Percentiles rank a stretch among this genome's conserved stretches.
Conservation (phyloP, 2,329 filamentous ascomycete genomes). For the Incumbomyces lentus region DNA sequence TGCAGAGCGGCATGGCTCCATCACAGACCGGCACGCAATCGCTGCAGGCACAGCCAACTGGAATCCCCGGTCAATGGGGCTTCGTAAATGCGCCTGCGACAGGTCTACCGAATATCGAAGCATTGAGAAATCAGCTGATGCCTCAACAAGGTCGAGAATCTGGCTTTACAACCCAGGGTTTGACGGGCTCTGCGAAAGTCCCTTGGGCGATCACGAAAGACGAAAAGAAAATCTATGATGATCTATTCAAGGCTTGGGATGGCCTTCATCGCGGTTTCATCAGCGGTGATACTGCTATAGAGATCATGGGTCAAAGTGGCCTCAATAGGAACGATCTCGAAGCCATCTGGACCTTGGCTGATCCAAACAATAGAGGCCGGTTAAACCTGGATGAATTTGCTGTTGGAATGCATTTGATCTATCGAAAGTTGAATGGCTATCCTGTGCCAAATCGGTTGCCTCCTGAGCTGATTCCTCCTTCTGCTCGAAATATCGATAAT, state of each 20-base stretch:
- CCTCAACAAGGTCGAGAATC: constrained; percentile 87
- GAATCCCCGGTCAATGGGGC: constrained; percentile 92
- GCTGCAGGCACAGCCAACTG: constrained; percentile 88
- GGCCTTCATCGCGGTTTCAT: constrained; percentile 88
- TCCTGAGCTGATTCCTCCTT: constrained; percentile 85
- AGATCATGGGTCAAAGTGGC: constrained; percentile 94
- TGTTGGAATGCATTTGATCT: constrained; percentile 98
- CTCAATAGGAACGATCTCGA: constrained; percentile 84
- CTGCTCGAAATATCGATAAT: constrained; percentile 82
- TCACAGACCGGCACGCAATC: constrained; percentile 56
- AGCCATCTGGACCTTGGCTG: constrained; percentile 85
- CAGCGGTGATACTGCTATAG: constrained; percentile 81
- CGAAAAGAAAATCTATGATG: constrained; percentile 93
- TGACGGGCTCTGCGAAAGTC: constrained; percentile 88
- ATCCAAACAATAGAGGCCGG: constrained; percentile 86
- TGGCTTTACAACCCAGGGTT: constrained; percentile 70
- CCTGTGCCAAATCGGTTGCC: constrained; percentile 79
- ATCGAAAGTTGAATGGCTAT: constrained; percentile 92
- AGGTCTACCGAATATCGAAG: constrained; percentile 87
- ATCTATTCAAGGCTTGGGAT: constrained; percentile 93
- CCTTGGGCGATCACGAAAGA: constrained; percentile 99
- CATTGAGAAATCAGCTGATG: constrained; percentile 90
- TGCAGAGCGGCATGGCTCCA: constrained; percentile 52
- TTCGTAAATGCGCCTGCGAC: constrained; percentile 85
- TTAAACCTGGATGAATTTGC: constrained; percentile 96